phyloP scores from a whole-genome alignment of 108 stramenopile genomes.

The Mediolabrus comicus region DNA sequence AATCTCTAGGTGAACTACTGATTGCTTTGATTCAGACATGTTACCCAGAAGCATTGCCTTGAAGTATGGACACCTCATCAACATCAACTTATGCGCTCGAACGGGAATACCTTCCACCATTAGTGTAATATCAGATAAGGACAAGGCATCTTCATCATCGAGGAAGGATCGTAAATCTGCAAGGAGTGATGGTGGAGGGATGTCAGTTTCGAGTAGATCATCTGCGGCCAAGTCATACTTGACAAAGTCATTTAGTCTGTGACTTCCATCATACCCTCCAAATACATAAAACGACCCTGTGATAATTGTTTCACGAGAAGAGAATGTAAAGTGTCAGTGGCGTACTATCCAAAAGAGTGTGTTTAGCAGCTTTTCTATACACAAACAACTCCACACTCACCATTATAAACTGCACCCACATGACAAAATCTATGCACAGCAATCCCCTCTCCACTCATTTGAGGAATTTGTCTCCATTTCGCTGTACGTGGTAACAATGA shows the following conservation, averaged over 20 bases:
- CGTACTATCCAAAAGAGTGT: neutral
- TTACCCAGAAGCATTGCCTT: slow-evolving; percentile 85
- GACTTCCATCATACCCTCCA: slow-evolving; percentile 94
- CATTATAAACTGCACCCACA: slow-evolving; percentile 69
- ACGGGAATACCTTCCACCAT: slow-evolving; percentile 85
- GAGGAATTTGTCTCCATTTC: slow-evolving; percentile 47
- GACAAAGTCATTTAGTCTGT: slow-evolving; percentile 93
- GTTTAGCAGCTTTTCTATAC: too few species aligned
- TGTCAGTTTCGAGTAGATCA: slow-evolving; percentile 42
- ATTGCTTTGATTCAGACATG: slow-evolving; percentile 85
- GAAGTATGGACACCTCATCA: slow-evolving; percentile 93
- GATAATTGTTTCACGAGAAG: too few species aligned
- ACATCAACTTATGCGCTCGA: slow-evolving; percentile 92
- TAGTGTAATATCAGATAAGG: slow-evolving; percentile 91
- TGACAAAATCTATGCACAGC: slow-evolving; percentile 92
- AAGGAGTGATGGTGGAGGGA: slow-evolving; percentile 81
- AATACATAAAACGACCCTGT: slow-evolving; percentile 84
- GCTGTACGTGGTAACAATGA: slow-evolving; percentile 20
- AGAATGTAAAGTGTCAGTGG: neutral
- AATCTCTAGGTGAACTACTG: slow-evolving; percentile 66
- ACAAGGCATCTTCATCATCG: slow-evolving; percentile 59
- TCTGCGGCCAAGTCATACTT: slow-evolving; percentile 54
- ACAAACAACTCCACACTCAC: neutral
- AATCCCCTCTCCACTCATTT: slow-evolving; percentile 34
- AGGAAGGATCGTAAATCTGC: slow-evolving; percentile 86